Evolutionary conservation across 2,329 filamentous ascomycete species (phyloP), one percentile per base, ranked within the genome.

Genomic region (Cladophialophora chaetospira): DNA sequence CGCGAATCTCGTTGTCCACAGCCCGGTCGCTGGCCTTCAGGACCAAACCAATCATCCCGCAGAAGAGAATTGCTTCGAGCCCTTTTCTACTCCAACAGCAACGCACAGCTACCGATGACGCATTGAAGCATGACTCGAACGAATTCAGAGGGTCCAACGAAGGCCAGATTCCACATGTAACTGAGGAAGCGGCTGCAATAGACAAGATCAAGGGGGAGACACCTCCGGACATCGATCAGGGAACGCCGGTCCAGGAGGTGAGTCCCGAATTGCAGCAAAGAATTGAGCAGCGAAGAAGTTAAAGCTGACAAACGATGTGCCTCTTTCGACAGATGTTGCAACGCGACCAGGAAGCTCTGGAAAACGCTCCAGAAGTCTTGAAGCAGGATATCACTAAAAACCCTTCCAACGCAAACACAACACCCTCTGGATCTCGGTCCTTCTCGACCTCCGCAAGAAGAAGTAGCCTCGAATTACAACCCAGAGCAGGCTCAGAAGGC

Each of bases 211-310:
- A 77, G 66, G 82, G 84, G 52, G 73, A 78, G 52, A 71, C 78
- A 53, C 77, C 80, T 23, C 86, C 85, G 17, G 85, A 88, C 66
- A 67, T 88, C 31, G 78, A 81, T 46, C 83, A 87, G 68, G 85
- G 85, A 13, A 85, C 85, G 47, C 84, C 85, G 5, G 79, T 88
- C 62, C 79, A 84, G 69, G 85, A 88, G 73, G 86, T 87, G 68
- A 64, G 75, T 61, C 65, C n/a, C n/a, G n/a, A n/a, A n/a, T n/a
- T n/a, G n/a, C n/a, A n/a, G n/a, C n/a, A n/a, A n/a, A n/a, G n/a
- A n/a, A n/a, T n/a, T n/a, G n/a, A n/a, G n/a, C n/a, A n/a, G n/a
- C n/a, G n/a, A n/a, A n/a, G n/a, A n/a, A n/a, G n/a, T n/a, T n/a
- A n/a, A n/a, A n/a, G n/a, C n/a, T n/a, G n/a, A n/a, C n/a, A n/a